A percentile compares a stretch with the other conserved stretches of the same genome.
Evolutionary conservation across 768 basidiomycete genomes (phyloP).

Genomic region (Kwoniella dejecticola): DNA sequence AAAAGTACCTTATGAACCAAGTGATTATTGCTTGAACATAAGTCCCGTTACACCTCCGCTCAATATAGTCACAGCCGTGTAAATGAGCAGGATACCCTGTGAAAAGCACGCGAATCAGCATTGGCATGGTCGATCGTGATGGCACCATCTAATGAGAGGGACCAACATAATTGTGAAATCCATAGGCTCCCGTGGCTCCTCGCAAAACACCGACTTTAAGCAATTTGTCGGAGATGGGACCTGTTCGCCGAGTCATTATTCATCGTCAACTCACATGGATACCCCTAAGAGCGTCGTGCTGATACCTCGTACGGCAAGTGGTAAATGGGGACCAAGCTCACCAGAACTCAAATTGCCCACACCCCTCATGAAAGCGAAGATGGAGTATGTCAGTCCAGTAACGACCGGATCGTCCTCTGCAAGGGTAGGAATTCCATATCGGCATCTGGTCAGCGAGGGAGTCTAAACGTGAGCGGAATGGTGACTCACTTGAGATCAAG

Average conservation of each 20-base stretch:
- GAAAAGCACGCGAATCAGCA: background rate
- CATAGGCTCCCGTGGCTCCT: conserved; percentile 46
- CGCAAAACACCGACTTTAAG: conserved; percentile 31
- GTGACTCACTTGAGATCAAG: conserved; percentile 39
- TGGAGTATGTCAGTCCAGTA: conserved; percentile 36
- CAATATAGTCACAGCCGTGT: conserved; percentile 40
- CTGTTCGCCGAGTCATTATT: conserved; percentile 12
- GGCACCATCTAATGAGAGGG: background rate
- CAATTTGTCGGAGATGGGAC: conserved; percentile 46
- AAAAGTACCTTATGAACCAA: too few relatives aligned
- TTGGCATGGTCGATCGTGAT: background rate
- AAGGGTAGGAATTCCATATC: conserved; percentile 25
- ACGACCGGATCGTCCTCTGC: conserved; percentile 42
- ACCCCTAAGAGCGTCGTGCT: background rate
- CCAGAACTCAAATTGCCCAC: conserved; percentile 49
- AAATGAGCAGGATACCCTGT: conserved; percentile 29
- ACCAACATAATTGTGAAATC: conserved; percentile 48
- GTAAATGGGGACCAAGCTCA: conserved; percentile 19
- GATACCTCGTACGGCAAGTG: background rate
- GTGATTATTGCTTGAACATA: conserved; percentile 1
- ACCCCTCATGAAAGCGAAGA: conserved; percentile 43
- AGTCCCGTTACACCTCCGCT: conserved; percentile 26
- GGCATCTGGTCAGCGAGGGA: too few relatives aligned
- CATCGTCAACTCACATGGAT: background rate
- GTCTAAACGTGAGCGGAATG: too few relatives aligned